Evolutionary conservation across 192 early-diverging fungal species (phyloP).

Genomic region (Backusella liffmaniae): DNA sequence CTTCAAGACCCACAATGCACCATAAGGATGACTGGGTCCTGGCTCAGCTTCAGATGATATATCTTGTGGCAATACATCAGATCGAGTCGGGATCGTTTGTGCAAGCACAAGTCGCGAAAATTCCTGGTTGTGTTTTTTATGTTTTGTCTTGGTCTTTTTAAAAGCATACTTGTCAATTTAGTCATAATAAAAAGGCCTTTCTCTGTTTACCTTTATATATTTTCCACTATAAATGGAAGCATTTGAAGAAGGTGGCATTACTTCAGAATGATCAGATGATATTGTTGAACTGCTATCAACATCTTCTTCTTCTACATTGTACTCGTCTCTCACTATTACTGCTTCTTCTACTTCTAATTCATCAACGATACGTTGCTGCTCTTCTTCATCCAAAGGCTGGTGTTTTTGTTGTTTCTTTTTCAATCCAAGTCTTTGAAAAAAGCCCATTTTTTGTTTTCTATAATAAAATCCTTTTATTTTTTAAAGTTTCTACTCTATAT

Average conservation of each 20-base stretch:
- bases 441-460: constrained; percentile 10
- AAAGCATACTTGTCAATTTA: background rate
- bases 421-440: constrained; percentile 6
- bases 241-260: background rate
- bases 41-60: background rate
- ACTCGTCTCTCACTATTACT: background rate
- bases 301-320: background rate
- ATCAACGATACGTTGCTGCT: background rate
- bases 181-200: background rate
- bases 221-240: background rate
- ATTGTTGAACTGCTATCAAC: background rate
- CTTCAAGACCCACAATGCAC: constrained; percentile 68
- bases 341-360: background rate
- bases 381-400: background rate
- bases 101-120: constrained; percentile 14
- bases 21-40: background rate
- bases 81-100: constrained; percentile 5
- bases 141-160: constrained; percentile 13
- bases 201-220: background rate
- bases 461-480: background rate
- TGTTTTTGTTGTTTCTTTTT: constrained; percentile 6
- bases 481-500: background rate
- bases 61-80: background rate
- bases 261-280: background rate
- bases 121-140: constrained; percentile 5